Conservation (phyloP, 176 grass and related monocot genomes). For the Carex cristatella region DNA sequence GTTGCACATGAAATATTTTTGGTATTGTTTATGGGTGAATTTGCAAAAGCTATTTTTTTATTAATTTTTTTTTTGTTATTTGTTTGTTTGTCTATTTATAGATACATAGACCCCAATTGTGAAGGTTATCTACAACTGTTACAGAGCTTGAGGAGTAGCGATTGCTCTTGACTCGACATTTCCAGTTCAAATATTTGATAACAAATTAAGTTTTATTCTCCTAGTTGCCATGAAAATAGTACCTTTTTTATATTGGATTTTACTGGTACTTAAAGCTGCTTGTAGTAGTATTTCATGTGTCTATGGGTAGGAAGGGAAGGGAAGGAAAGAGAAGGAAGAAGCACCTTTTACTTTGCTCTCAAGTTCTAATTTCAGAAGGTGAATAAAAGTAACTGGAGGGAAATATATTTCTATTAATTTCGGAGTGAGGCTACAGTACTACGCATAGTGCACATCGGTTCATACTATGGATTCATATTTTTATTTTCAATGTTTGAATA, state of each 20-base stretch:
- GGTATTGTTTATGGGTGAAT: neutral
- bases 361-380: too few relatives aligned
- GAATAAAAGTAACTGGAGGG: too few relatives aligned
- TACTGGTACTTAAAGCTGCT: neutral
- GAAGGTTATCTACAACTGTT: conserved; percentile 64
- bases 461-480: too few relatives aligned
- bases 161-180: conserved; percentile 51
- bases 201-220: neutral
- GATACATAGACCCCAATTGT: conserved; percentile 62
- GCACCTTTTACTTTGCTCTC: too few relatives aligned
- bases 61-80: neutral
- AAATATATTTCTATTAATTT: too few relatives aligned
- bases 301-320: too few relatives aligned
- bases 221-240: neutral
- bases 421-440: too few relatives aligned
- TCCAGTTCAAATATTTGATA: neutral
- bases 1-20: neutral
- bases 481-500: too few relatives aligned
- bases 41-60: neutral
- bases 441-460: too few relatives aligned
- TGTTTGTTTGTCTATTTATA: conserved; percentile 17
- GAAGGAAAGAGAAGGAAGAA: too few relatives aligned
- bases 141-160: conserved; percentile 62
- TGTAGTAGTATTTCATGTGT: neutral
- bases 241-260: neutral